Evolutionary conservation across 1,139 yeast genomes (phyloP).

Genomic region (Diutina scorzettiae): DNA sequence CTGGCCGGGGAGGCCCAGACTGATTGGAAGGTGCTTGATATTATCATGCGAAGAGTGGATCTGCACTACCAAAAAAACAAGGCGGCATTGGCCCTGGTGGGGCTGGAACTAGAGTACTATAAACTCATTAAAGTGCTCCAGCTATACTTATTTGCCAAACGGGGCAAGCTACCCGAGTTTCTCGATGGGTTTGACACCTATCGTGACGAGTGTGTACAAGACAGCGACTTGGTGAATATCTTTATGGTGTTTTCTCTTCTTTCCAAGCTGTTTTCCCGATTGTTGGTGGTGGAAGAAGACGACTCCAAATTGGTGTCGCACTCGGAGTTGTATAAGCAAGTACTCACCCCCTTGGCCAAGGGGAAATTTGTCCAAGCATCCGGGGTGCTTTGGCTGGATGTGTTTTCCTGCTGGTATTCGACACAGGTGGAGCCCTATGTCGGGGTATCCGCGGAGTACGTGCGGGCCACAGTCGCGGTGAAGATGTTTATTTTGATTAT

Average conservation of each 20-base stretch:
- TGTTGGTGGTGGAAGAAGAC: neutral
- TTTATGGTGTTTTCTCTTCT: neutral
- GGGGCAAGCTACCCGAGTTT: neutral
- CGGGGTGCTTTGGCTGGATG: neutral
- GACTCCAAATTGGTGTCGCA: neutral
- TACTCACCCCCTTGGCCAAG: neutral
- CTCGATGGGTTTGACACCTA: neutral
- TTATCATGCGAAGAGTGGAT: neutral
- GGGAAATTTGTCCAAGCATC: neutral
- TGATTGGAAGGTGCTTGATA: neutral
- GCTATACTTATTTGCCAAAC: neutral
- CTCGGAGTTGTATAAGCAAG: neutral
- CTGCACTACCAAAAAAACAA: neutral
- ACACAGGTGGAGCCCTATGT: neutral
- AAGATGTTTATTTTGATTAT: slow-evolving; percentile 2
- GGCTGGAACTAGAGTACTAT: neutral
- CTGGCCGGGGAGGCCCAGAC: neutral
- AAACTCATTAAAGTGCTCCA: neutral
- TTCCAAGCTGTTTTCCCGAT: neutral
- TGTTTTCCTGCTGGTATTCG: neutral
- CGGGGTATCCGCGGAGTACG: neutral
- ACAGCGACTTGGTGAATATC: slow-evolving; percentile 3
- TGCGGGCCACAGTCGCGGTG: neutral
- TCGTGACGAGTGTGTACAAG: neutral
- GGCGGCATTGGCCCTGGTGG: neutral